phyloP scores from a whole-genome alignment of 2,329 filamentous ascomycete genomes.

The Phialocephala subalpina region DNA sequence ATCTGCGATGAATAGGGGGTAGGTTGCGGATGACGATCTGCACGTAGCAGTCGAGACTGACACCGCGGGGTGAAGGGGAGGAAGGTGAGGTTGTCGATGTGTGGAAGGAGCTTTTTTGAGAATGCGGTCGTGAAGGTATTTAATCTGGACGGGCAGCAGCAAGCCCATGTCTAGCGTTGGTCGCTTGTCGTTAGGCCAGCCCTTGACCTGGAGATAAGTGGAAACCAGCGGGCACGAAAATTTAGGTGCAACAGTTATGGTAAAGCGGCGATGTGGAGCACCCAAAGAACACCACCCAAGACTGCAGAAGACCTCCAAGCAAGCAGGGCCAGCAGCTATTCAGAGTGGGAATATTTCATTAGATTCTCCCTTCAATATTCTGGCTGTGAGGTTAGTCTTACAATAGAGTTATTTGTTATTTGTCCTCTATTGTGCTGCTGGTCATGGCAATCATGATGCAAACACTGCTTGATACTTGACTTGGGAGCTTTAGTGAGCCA shows the following conservation, averaged over 20 bases:
- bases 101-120: not conserved
- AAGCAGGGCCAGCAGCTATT: too few species aligned
- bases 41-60: not conserved
- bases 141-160: not conserved
- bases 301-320: too few species aligned
- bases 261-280: constrained; percentile 1
- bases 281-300: too few species aligned
- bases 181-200: constrained; percentile 1
- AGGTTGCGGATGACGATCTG: not conserved
- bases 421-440: too few species aligned
- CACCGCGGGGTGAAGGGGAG: not conserved
- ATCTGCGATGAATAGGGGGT: constrained; percentile 9
- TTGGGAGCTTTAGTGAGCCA: too few species aligned
- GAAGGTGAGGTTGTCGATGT: not conserved
- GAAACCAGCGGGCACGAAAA: not conserved
- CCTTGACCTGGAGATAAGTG: not conserved
- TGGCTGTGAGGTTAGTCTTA: too few species aligned
- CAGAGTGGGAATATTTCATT: not conserved
- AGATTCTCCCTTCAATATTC: too few species aligned
- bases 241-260: not conserved
- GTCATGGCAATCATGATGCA: too few species aligned
- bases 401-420: too few species aligned
- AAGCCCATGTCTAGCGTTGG: not conserved
- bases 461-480: too few species aligned
- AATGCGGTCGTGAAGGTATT: not conserved